Evolutionary conservation across 2,329 filamentous ascomycete genomes (phyloP).

Genomic region (Pseudogymnoascus sp.): DNA sequence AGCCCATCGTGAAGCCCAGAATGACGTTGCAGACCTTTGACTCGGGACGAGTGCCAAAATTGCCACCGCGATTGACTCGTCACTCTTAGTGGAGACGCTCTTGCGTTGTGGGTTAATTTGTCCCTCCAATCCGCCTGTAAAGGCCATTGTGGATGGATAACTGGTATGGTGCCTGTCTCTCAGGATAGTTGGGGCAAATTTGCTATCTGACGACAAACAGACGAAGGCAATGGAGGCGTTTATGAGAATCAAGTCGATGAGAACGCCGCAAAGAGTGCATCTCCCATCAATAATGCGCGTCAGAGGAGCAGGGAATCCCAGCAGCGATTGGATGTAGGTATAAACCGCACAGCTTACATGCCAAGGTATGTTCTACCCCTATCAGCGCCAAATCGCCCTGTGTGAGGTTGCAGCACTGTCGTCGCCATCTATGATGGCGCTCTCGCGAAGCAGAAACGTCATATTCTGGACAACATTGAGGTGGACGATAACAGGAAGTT

Average conservation of each 20-base stretch:
- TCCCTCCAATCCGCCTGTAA: neutral
- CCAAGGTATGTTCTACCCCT: slow-evolving; percentile 1
- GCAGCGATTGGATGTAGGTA: neutral
- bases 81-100: neutral
- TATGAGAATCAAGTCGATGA: neutral
- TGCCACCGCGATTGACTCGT: neutral
- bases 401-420: neutral
- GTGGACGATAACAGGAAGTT: neutral
- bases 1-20: too few relatives aligned
- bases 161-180: neutral
- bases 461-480: neutral
- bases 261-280: neutral
- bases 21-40: neutral
- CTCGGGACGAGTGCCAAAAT: neutral
- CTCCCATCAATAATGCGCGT: neutral
- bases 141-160: neutral
- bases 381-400: neutral
- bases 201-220: neutral
- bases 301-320: neutral
- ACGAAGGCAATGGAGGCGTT: neutral
- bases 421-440: neutral
- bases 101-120: neutral
- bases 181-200: neutral
- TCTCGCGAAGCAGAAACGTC: neutral
- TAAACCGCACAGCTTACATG: neutral